A percentile compares a stretch with the other conserved stretches of the same genome.
These are phyloP conservation scores for Nemania bipapillata DNA, from an alignment of 2,329 filamentous ascomycete species.

Conservation along the genomic window DNA sequence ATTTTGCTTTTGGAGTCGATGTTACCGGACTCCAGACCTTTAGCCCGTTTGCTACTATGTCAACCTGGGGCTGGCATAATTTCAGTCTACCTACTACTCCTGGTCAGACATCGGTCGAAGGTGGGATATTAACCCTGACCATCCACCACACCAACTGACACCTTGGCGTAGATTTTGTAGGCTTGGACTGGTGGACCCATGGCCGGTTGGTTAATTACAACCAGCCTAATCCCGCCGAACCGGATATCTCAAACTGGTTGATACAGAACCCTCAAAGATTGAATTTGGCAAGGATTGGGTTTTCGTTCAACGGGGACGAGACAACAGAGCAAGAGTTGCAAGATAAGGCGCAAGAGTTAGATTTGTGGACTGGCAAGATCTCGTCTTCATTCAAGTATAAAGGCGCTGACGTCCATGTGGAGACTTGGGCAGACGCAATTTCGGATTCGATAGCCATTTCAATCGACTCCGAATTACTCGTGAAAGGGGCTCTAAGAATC, in stretches of 20 bases:
- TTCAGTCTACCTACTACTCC: slow-evolving; percentile 58
- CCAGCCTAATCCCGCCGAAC: slow-evolving; percentile 56
- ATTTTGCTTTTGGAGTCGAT: slow-evolving; percentile 62
- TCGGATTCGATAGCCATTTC: slow-evolving; percentile 60
- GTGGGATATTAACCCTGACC: slow-evolving; percentile 42
- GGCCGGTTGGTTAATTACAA: slow-evolving; percentile 56
- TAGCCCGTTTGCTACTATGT: slow-evolving; percentile 59
- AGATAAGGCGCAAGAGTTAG: slow-evolving; percentile 57
- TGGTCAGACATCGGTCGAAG: slow-evolving; percentile 53
- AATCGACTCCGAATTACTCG: slow-evolving; percentile 57
- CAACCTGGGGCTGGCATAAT: slow-evolving; percentile 63
- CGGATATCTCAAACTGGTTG: slow-evolving; percentile 57
- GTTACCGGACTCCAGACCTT: slow-evolving; percentile 61
- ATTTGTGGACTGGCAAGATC: slow-evolving; percentile 61
- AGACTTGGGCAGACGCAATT: slow-evolving; percentile 59
- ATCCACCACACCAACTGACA: background rate
- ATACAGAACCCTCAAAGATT: slow-evolving; percentile 63
- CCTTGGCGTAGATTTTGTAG: slow-evolving; percentile 52
- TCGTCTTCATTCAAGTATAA: slow-evolving; percentile 58
- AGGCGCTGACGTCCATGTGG: slow-evolving; percentile 54
- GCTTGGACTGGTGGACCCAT: slow-evolving; percentile 58
- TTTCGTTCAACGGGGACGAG: slow-evolving; percentile 56
- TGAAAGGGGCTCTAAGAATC: slow-evolving; percentile 54
- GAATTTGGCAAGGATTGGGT: slow-evolving; percentile 61
- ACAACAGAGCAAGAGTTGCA: slow-evolving; percentile 56